These are phyloP conservation scores for Glycine tomentella DNA, from an alignment of 306 rosid species.

Conservation along the genomic window DNA sequence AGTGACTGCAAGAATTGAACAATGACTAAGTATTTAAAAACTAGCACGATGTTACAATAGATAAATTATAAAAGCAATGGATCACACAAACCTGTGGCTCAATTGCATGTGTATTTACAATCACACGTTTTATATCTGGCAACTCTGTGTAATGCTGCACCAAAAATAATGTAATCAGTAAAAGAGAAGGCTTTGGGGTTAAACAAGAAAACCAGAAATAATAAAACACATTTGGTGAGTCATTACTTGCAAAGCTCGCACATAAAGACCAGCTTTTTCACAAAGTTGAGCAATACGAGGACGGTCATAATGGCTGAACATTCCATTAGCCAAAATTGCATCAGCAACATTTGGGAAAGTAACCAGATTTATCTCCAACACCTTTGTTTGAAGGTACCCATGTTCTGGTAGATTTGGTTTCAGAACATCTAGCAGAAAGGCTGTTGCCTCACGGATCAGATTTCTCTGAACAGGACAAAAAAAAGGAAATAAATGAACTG, in stretches of 20 bases:
- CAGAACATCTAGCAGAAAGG: slow-evolving; percentile 92
- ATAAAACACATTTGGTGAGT: slow-evolving; percentile 29
- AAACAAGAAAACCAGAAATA: not conserved
- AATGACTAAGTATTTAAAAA: slow-evolving; percentile 38
- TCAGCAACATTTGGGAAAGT: slow-evolving; percentile 98
- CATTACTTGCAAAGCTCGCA: slow-evolving; percentile 94
- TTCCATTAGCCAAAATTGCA: slow-evolving; percentile 98
- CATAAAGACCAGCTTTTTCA: slow-evolving; percentile 96
- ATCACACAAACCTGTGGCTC: slow-evolving; percentile 90
- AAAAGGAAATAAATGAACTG: slow-evolving; percentile 39
- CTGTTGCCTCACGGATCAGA: slow-evolving; percentile 98
- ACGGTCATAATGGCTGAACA: slow-evolving; percentile 98
- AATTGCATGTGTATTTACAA: slow-evolving; percentile 97
- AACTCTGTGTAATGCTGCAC: slow-evolving; percentile 97
- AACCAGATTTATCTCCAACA: slow-evolving; percentile 91
- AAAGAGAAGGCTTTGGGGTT: slow-evolving; percentile 10
- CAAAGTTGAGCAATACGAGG: slow-evolving; percentile 97
- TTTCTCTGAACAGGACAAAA: slow-evolving; percentile 69
- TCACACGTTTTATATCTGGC: slow-evolving; percentile 97
- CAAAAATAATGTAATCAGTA: slow-evolving; percentile 46
- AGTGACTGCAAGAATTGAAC: slow-evolving; percentile 72
- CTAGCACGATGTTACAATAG: slow-evolving; percentile 16
- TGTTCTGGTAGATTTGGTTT: slow-evolving; percentile 98
- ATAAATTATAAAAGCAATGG: slow-evolving; percentile 36
- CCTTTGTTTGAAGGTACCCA: slow-evolving; percentile 94